A percentile compares a stretch with the other conserved stretches of the same genome.
Evolutionary conservation across 805 yeast species (phyloP).

Genomic region (Peterozyma xylosa): DNA sequence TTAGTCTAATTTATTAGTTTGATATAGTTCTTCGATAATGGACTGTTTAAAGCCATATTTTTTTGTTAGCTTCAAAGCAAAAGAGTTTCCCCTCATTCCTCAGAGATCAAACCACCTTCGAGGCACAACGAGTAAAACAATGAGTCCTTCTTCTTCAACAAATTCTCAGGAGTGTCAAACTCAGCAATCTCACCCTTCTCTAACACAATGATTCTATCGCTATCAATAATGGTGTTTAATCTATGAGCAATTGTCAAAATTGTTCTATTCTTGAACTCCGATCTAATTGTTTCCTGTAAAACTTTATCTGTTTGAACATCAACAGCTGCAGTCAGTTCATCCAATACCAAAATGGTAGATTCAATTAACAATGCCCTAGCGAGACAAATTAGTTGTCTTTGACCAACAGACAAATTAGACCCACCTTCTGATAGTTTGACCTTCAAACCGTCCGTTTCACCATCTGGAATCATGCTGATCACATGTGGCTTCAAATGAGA

Average conservation of each 20-base stretch:
- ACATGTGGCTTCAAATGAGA: slow-evolving; percentile 63
- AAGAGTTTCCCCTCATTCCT: background rate
- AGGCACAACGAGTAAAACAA: slow-evolving; percentile 65
- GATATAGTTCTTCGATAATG: no score
- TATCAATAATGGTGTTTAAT: slow-evolving; percentile 62
- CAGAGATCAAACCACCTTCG: slow-evolving; percentile 54
- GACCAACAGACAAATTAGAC: slow-evolving; percentile 51
- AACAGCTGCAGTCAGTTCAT: slow-evolving; percentile 73
- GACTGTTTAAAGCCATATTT: no score
- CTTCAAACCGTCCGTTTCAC: slow-evolving; percentile 33
- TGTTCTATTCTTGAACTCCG: slow-evolving; percentile 56
- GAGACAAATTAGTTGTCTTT: slow-evolving; percentile 56
- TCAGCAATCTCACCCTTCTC: slow-evolving; percentile 63
- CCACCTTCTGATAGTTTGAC: slow-evolving; percentile 61
- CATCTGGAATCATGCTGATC: slow-evolving; percentile 31
- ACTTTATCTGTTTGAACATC: slow-evolving; percentile 67
- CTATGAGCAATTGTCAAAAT: slow-evolving; percentile 69
- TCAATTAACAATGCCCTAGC: slow-evolving; percentile 58
- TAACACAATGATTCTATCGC: slow-evolving; percentile 57
- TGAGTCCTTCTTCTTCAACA: slow-evolving; percentile 52
- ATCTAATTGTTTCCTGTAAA: slow-evolving; percentile 58
- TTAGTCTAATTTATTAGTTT: no score
- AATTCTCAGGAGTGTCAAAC: slow-evolving; percentile 51
- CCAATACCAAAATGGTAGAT: slow-evolving; percentile 49
- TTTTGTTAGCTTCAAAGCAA: no score